Base-by-base conservation (phyloP, 768 basidiomycete species). In the Termitomyces sp. region DNA sequence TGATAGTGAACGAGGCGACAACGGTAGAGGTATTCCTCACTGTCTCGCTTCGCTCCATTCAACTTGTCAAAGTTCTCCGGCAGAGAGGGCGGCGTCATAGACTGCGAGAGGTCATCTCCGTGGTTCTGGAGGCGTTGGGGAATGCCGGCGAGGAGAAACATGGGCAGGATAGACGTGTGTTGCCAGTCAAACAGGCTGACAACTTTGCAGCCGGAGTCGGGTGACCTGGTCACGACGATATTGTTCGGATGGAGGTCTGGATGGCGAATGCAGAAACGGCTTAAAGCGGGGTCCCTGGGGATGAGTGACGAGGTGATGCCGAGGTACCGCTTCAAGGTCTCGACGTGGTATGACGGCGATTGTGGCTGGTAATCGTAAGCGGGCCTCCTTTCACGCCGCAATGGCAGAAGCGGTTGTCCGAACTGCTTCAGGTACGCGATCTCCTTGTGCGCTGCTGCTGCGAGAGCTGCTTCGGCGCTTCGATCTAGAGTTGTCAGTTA, bases 331-430 rank as follows among this genome's bases (percentile, higher is more conserved):
- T 19, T 4, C 9, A 45, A 26, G n/a, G 30, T 30, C n/a, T 45
- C n/a, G 28, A 19, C 11, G 28, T 30, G 45, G n/a, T n/a, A 17
- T 11, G 4, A 45, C 26, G 28, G 45, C 6, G 28, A 45, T n/a
- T 45, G 45, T n/a, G 17, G 9, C 28, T 49, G 22, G 34, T 24
- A 24, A 6, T 9, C 14, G 14, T 32, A 32, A 32, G 2, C 30
- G 9, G 6, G 7, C 30, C 30, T 32, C 30, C 30, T 32, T 9
- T 32, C 30, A 42, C 71, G 72, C 52, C 64, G 69, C 58, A 76
- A 75, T 28, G 78, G 78, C 48, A 75, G 51, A 24, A 78, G 62
- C 51, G 77, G 80, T 70, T 54, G 72, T 60, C 79, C 80, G 64
- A 81, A 81, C 60, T 60, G 67, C 52, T 69, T 30, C 26, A 82